Evolutionary conservation across 2,329 filamentous ascomycete genomes (phyloP).

Genomic region (Huntiella savannae): DNA sequence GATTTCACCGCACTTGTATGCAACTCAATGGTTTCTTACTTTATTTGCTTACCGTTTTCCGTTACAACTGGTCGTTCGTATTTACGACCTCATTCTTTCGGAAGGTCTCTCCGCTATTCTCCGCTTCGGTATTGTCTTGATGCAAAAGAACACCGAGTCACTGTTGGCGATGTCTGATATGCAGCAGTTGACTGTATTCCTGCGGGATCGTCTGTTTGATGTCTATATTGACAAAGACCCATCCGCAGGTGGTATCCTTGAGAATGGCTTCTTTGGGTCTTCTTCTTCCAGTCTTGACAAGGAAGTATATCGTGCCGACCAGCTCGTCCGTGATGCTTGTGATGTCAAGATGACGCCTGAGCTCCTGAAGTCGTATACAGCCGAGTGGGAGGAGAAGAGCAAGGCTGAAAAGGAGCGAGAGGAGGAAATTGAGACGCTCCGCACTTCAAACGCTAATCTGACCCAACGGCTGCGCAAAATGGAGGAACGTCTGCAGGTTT

Average conservation of each 20-base stretch:
- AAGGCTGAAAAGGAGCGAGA: slow-evolving; percentile 67
- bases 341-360: slow-evolving; percentile 70
- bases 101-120: slow-evolving; percentile 86
- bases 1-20: slow-evolving; percentile 82
- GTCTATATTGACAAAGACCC: slow-evolving; percentile 92
- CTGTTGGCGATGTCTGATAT: slow-evolving; percentile 80
- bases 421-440: slow-evolving; percentile 57
- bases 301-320: slow-evolving; percentile 86
- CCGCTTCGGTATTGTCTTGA: slow-evolving; percentile 84
- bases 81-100: slow-evolving; percentile 87
- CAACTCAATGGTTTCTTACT: slow-evolving; percentile 96
- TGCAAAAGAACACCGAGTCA: slow-evolving; percentile 76
- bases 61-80: slow-evolving; percentile 81
- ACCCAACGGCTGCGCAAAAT: slow-evolving; percentile 63
- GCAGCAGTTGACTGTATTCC: slow-evolving; percentile 67
- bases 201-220: slow-evolving; percentile 89
- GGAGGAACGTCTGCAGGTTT: slow-evolving; percentile 73
- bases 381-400: slow-evolving; percentile 85
- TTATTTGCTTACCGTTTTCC: slow-evolving; percentile 98
- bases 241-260: slow-evolving; percentile 77
- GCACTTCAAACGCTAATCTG: slow-evolving; percentile 44
- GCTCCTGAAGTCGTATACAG: slow-evolving; percentile 58
- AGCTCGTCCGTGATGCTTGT: slow-evolving; percentile 83
- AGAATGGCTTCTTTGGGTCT: slow-evolving; percentile 93
- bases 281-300: slow-evolving; percentile 80